Conservation (phyloP, 2,329 filamentous ascomycete species). For the Xylaria sp. region DNA sequence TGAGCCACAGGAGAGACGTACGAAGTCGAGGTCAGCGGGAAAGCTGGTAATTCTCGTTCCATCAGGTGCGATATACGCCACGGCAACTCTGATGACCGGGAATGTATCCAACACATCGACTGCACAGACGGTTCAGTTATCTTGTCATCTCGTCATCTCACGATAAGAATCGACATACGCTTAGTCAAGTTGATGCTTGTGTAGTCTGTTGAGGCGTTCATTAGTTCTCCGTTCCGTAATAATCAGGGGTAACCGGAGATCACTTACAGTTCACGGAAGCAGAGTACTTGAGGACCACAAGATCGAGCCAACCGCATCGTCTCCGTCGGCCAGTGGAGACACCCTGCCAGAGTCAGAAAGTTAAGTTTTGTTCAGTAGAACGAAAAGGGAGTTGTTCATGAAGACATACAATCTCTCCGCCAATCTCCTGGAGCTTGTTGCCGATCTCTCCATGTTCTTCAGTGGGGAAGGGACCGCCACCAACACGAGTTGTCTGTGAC, state of each 20-base stretch:
- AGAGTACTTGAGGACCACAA: slow-evolving; percentile 22
- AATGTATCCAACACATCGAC: slow-evolving; percentile 57
- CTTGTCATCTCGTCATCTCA: not conserved
- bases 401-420: slow-evolving; percentile 27
- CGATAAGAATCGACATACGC: slow-evolving; percentile 21
- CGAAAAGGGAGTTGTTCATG: no score
- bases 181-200: slow-evolving; percentile 28
- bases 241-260: not conserved
- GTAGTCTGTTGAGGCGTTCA: slow-evolving; percentile 12
- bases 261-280: slow-evolving; percentile 18
- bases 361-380: not conserved
- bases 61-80: slow-evolving; percentile 45
- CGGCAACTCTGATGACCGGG: slow-evolving; percentile 54
- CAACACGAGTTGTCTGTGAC: slow-evolving; percentile 51
- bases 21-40: slow-evolving; percentile 42
- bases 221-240: slow-evolving; percentile 1
- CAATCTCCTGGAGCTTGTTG: slow-evolving; percentile 33
- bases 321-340: slow-evolving; percentile 43
- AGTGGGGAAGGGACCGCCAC: slow-evolving; percentile 53
- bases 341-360: slow-evolving; percentile 7
- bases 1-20: not conserved
- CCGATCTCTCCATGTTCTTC: slow-evolving; percentile 40
- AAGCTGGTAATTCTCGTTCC: slow-evolving; percentile 39
- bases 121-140: not conserved
- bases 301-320: slow-evolving; percentile 18